Evolutionary conservation across 306 rosid genomes (phyloP).

Genomic region (Castanopsis chinensis): DNA sequence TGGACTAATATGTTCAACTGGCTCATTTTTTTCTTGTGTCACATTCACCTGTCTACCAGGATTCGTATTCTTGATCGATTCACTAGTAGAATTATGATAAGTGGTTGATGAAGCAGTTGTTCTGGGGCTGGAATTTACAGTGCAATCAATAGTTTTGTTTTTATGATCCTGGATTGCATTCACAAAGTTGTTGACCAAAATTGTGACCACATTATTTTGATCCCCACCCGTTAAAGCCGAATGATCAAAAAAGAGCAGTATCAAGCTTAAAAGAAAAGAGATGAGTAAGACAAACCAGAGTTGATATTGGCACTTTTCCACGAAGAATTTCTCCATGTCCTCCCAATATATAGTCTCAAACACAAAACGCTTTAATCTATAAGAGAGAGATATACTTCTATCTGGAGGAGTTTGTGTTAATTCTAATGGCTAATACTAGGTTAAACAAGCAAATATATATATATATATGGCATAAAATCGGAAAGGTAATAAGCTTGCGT

Average conservation of each 20-base stretch:
- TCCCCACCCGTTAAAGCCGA: constrained; percentile 10
- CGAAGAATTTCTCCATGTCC: constrained; percentile 18
- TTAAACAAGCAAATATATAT: too few species aligned
- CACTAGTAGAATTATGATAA: neutral
- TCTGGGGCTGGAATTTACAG: neutral
- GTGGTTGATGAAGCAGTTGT: too few species aligned
- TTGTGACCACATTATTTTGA: constrained; percentile 9
- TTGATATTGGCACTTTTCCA: constrained; percentile 23
- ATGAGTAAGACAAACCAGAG: constrained; percentile 43
- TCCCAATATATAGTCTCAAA: neutral
- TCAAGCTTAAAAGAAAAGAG: constrained; percentile 15
- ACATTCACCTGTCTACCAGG: neutral
- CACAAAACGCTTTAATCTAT: neutral
- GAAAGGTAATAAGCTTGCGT: too few species aligned
- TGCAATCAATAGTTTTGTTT: neutral
- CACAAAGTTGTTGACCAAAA: constrained; percentile 15
- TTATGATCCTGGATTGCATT: neutral
- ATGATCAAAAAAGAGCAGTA: constrained; percentile 35
- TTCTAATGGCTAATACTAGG: too few species aligned
- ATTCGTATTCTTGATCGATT: neutral
- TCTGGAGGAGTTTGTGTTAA: too few species aligned
- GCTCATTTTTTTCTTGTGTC: neutral
- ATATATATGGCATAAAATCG: too few species aligned
- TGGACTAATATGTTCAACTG: neutral
- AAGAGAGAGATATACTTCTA: too few species aligned